Evolutionary conservation across 2,329 filamentous ascomycete species (phyloP), one percentile per base, ranked within the genome.

Genomic region (Verticillium zaregamsianum): DNA sequence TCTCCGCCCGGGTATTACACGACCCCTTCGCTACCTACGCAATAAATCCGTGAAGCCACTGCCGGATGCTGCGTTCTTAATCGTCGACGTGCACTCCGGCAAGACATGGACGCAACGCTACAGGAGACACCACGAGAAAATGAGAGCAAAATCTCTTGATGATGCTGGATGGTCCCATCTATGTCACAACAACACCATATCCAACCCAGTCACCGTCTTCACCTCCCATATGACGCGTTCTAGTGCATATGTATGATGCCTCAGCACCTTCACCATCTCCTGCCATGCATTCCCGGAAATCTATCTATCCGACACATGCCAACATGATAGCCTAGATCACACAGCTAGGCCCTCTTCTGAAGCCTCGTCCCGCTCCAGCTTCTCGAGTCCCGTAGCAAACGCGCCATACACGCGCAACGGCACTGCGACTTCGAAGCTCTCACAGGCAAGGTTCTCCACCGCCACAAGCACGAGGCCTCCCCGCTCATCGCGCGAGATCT

Each of bases 391-490:
- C 59, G 78, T 83, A 62, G 83, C 82, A 39, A 85, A 80, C 20
- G 85, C 84, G 49, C 87, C 87, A 70, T 96, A 97, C 11, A 97
- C 90, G 58, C 87, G 86, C 66, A 97, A 78, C 31, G 93, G 93
- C 55, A 97, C 92, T 37, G 88, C 86, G 55, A 96, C 90, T 74
- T 97, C 93, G 75, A 97, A 97, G 69, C 91, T 96, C 78, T 97
- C 93, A 68, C 92, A 94, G 9, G 88, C 83, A 59, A 97, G 70
- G 65, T 87, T 87, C 77, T 96, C 91, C 58, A 90, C 86, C 0
- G 91, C 91, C 17, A 92, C 91, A 59, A 93, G 80, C 15, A 95
- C 84, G 28, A 85, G 75, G 1, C 88, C 85, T 2, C 92, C 92
- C 52, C 92, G 82, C 66, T 96, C 91, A 71, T 97, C 92, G 58